These are phyloP conservation scores for Mortierella antarctica DNA, from an alignment of 192 early-diverging fungal species.

Conservation along the genomic window DNA sequence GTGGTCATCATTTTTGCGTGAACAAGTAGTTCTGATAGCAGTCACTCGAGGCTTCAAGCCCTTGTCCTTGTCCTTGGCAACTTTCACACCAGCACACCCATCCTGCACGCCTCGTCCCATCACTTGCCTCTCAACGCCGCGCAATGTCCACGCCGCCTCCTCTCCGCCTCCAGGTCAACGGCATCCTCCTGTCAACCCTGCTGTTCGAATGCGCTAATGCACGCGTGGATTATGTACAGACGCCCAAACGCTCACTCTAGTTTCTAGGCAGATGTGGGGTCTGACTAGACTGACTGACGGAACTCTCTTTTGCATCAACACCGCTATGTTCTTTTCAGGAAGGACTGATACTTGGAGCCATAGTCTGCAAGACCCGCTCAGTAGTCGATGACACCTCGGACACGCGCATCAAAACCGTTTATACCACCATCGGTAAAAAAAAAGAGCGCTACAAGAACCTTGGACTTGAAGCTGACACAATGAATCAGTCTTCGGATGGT, in stretches of 20 bases:
- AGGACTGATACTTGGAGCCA: conserved; percentile 33
- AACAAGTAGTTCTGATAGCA: not conserved
- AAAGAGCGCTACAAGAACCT: not conserved
- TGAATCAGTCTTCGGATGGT: too few relatives aligned
- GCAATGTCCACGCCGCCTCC: conserved; percentile 15
- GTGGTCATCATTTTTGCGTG: too few relatives aligned
- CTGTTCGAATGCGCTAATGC: conserved; percentile 52
- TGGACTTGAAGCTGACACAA: not conserved
- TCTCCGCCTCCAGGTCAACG: conserved; percentile 40
- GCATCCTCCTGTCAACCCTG: conserved; percentile 43
- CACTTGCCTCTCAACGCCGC: not conserved
- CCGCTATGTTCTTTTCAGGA: conserved; percentile 17
- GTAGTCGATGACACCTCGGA: conserved; percentile 45
- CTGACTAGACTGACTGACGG: too few relatives aligned
- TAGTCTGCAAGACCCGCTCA: conserved; percentile 35
- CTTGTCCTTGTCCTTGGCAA: not conserved
- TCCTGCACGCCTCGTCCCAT: not conserved
- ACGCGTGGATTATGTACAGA: conserved; percentile 39
- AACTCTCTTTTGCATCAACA: not conserved
- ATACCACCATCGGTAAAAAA: conserved; percentile 32
- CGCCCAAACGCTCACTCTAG: not conserved
- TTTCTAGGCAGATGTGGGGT: too few relatives aligned
- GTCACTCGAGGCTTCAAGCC: not conserved
- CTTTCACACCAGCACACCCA: not conserved
- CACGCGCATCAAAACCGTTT: conserved; percentile 23